phyloP scores from a whole-genome alignment of 129 eudicot genomes.

The Apium graveolens region DNA sequence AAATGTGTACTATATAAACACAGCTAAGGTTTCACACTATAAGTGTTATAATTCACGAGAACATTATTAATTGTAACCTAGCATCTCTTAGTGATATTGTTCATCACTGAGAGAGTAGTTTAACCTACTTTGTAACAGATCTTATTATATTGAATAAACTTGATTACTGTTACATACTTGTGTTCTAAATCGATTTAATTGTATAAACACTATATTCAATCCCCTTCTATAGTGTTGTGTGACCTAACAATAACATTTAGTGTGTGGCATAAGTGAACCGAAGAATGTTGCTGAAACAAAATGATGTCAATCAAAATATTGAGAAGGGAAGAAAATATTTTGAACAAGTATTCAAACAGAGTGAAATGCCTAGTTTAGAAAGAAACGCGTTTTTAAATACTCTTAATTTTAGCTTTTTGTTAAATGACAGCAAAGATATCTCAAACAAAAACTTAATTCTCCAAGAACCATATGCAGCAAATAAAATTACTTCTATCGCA shows the following conservation, averaged over 20 bases:
- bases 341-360: not conserved
- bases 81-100: too few relatives aligned
- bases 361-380: not conserved
- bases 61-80: too few relatives aligned
- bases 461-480: not conserved
- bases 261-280: not conserved
- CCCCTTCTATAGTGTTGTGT: too few relatives aligned
- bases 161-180: too few relatives aligned
- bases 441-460: not conserved
- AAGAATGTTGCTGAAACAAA: not conserved
- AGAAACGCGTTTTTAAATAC: not conserved
- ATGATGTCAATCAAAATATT: not conserved
- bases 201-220: too few relatives aligned
- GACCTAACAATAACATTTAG: not conserved
- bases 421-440: not conserved
- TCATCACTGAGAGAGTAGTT: too few relatives aligned
- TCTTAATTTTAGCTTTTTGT: not conserved
- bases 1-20: too few relatives aligned
- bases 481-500: not conserved
- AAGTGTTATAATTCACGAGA: too few relatives aligned
- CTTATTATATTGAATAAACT: too few relatives aligned
- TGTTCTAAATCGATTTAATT: too few relatives aligned
- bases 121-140: too few relatives aligned
- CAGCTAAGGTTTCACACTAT: too few relatives aligned
- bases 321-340: not conserved